Evolutionary conservation across 1,284 basidiomycete species (phyloP), one percentile per base, ranked within the genome.

Genomic region (Cryptococcus neoformans): DNA sequence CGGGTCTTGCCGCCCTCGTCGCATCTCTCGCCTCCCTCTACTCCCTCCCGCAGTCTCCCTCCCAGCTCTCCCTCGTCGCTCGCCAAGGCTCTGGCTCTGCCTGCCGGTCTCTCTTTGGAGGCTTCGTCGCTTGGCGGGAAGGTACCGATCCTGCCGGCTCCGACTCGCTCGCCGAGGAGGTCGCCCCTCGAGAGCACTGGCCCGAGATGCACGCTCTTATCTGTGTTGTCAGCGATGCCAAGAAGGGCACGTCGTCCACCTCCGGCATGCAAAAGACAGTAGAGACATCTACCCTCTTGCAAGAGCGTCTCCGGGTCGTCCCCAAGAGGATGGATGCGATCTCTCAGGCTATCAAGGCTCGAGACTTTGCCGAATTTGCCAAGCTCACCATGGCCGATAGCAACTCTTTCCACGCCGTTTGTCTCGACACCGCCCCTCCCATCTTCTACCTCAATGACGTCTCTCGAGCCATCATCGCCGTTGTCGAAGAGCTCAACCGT

Each of bases 361-460:
- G 82, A 58, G 90, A 99, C 79, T 99, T 99, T 75, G 86, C 92
- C 69, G 69, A 84, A 0, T 99, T 99, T 67, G 94, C 93, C 2
- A 80, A 81, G 53, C 85, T 97, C 75, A 99, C 95, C 37, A 99
- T 98, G 92, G 86, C 85, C 58, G 95, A 99, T 78, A 95, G 92
- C 60, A 99, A 97, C 81, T 89, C 92, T 80, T 99, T 99, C 85
- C 95, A 99, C 76, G 94, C 95, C 28, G 92, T 96, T 66, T 91
- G 90, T 59, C 87, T 99, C 65, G 96, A 99, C 80, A 99, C 95
- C 0, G 84, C 88, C 49, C 96, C 95, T 1, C 96, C 95, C 48
- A 99, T 99, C 79, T 98, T 99, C 78, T 99, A 99, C 82, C 88
- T 99, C 85, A 99, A 98, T 81, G 95, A 99, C 77, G 90, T 94